Evolutionary conservation across 2,329 filamentous ascomycete species (phyloP).

Genomic region (Sporothrix pallida): DNA sequence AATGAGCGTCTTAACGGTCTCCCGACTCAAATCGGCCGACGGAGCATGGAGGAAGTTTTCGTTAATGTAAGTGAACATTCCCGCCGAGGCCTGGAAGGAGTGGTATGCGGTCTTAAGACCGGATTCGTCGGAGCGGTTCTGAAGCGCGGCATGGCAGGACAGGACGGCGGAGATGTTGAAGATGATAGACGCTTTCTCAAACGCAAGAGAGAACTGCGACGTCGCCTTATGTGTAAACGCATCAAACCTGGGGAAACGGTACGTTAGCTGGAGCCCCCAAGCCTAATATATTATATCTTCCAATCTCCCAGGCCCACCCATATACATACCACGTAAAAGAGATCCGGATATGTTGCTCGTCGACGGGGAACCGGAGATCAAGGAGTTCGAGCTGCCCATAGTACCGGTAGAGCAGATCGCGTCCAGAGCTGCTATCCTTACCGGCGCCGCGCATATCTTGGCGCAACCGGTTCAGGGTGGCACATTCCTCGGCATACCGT

Average conservation of each 20-base stretch:
- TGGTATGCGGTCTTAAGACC: constrained; percentile 97
- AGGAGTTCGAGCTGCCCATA: constrained; percentile 96
- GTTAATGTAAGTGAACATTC: constrained; percentile 99
- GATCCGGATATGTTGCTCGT: constrained; percentile 99
- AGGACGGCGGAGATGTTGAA: constrained; percentile 99
- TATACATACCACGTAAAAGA: constrained; percentile 84
- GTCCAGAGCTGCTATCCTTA: constrained; percentile 91
- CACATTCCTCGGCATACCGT: constrained; percentile 93
- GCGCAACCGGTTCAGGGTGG: constrained; percentile 87
- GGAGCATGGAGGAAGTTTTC: constrained; percentile 98
- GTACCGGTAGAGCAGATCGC: constrained; percentile 94
- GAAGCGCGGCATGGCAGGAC: constrained; percentile 91
- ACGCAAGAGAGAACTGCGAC: constrained; percentile 92
- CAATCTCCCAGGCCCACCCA: background rate
- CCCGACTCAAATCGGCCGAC: constrained; percentile 91
- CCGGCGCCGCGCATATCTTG: constrained; percentile 99
- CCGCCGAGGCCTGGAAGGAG: constrained; percentile 95
- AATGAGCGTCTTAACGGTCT: constrained; percentile 95
- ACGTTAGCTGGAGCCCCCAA: background rate
- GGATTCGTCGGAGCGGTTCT: constrained; percentile 88
- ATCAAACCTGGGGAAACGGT: constrained; percentile 73
- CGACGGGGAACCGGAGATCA: constrained; percentile 92
- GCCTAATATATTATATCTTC: background rate
- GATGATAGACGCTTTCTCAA: constrained; percentile 98
- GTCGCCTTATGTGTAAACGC: constrained; percentile 99